phyloP scores from a whole-genome alignment of 139 green algal species.

The Chlorella sp. region DNA sequence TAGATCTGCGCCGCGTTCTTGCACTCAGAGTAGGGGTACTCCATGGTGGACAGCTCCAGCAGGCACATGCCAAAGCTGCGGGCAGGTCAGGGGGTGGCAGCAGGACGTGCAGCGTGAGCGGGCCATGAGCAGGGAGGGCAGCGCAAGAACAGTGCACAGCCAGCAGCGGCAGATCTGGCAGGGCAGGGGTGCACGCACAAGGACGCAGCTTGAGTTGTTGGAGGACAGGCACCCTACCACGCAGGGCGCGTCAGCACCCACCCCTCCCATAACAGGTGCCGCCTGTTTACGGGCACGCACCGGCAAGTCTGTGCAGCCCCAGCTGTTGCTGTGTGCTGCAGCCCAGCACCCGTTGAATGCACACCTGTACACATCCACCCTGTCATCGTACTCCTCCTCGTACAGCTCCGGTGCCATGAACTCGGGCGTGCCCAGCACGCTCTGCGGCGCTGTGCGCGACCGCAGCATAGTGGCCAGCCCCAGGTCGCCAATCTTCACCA shows the following conservation, averaged over 20 bases:
- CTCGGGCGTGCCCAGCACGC: slow-evolving; percentile 94
- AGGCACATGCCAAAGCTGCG: slow-evolving; percentile 96
- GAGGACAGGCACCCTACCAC: background rate
- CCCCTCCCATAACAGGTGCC: too few relatives aligned
- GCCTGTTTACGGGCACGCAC: too few relatives aligned
- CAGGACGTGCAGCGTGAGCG: background rate
- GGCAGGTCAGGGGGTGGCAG: too few relatives aligned
- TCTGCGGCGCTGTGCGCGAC: slow-evolving; percentile 88
- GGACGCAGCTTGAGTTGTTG: too few relatives aligned
- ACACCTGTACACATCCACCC: slow-evolving; percentile 93
- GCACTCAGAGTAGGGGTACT: slow-evolving; percentile 99
- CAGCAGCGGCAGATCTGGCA: too few relatives aligned
- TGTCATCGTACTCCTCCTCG: slow-evolving; percentile 99
- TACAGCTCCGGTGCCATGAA: slow-evolving; percentile 99
- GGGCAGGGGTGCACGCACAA: too few relatives aligned
- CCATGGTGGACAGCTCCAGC: slow-evolving; percentile 97
- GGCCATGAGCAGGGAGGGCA: background rate
- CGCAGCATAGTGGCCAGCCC: slow-evolving; percentile 95
- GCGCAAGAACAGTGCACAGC: background rate
- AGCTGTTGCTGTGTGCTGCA: too few relatives aligned
- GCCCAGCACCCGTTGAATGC: too few relatives aligned
- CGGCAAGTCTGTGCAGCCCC: too few relatives aligned
- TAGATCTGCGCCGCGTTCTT: slow-evolving; percentile 99
- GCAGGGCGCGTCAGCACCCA: background rate
- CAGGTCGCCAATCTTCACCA: slow-evolving; percentile 99